Evolutionary conservation across 2,329 filamentous ascomycete genomes (phyloP), one percentile per base, ranked within the genome.

Genomic region (Aspergillus brunneoviolaceus): DNA sequence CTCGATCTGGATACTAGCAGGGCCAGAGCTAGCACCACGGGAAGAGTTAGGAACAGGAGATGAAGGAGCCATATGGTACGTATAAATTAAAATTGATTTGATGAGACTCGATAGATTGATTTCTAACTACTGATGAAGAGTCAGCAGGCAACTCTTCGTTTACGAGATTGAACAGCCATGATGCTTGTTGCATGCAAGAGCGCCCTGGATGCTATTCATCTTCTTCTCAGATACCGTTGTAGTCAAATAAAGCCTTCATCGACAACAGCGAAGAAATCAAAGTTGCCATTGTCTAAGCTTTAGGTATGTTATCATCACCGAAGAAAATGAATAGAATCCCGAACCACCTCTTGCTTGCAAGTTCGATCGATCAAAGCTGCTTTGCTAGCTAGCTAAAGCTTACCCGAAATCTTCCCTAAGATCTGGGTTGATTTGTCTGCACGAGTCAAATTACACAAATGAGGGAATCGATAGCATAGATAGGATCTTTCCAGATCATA

Each of bases 141-240:
- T 69, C 65, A 69, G 67, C 66, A 60, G 59, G 59, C 55, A 33
- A 58, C 60, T 66, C 65, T 64, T 64, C 57, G 50, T 16, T 64
- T 66, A 64, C 61, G 50, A 59, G 16, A 27, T 42, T 57, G 45
- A 39, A 45, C 42, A 55, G 42, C 53, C 51, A 23, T 35, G 25
- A 48, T 35, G 42, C 33, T 39, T 27, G 50, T 39, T 14, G 48
- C 2, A 16, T 39, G 39, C 56, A 59, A 65, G 59, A 64, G 60
- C 58, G 50, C 62, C 48, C 49, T 55, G 49, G 58, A 27, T 51
- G 52, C 60, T 57, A 54, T 55, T 65, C 47, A 56, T 60, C 61
- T 71, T 76, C 81, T 81, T 84, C 85, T 95, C 91, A 95, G 91
- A 95, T 95, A 95, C 91, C 91, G 91, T 95, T 94, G 90, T 95